Evolutionary conservation across 2,329 filamentous ascomycete species (phyloP).

Genomic region (Curvularia spicifera): DNA sequence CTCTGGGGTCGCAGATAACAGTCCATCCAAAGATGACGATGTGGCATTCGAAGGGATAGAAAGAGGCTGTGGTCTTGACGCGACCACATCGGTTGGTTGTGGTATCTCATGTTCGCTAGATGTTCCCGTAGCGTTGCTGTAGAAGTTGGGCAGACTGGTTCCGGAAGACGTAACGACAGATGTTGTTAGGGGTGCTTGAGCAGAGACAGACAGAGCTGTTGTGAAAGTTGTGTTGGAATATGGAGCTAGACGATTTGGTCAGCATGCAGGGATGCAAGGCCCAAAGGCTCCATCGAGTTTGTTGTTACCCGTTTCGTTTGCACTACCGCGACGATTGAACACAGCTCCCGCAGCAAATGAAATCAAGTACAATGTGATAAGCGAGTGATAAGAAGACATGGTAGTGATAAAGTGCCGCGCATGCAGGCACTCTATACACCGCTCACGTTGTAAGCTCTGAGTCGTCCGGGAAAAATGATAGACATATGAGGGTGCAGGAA

Average conservation of each 20-base stretch:
- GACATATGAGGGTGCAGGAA: conserved; percentile 22
- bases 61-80: conserved; percentile 8
- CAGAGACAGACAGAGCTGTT: conserved; percentile 17
- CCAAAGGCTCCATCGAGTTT: conserved; percentile 17
- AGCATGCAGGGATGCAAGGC: conserved; percentile 36
- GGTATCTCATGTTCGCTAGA: conserved; percentile 17
- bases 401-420: conserved; percentile 25
- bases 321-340: conserved; percentile 32
- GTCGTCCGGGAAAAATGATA: conserved; percentile 24
- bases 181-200: conserved; percentile 6
- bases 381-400: conserved; percentile 24
- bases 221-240: conserved; percentile 38
- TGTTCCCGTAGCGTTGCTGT: conserved; percentile 5
- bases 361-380: conserved; percentile 26
- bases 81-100: conserved; percentile 18
- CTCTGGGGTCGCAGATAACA: conserved; percentile 4
- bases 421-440: conserved; percentile 32
- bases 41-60: conserved; percentile 4
- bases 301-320: conserved; percentile 29
- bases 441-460: conserved; percentile 25
- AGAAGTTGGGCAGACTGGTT: conserved; percentile 3
- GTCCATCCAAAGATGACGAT: not conserved
- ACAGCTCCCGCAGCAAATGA: conserved; percentile 25
- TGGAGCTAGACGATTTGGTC: conserved; percentile 33
- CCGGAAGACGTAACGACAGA: conserved; percentile 2